Percentiles rank a stretch among this genome's conserved stretches.
phyloP scores from a whole-genome alignment of 2,329 filamentous ascomycete genomes.

The Clonostachys byssicola region DNA sequence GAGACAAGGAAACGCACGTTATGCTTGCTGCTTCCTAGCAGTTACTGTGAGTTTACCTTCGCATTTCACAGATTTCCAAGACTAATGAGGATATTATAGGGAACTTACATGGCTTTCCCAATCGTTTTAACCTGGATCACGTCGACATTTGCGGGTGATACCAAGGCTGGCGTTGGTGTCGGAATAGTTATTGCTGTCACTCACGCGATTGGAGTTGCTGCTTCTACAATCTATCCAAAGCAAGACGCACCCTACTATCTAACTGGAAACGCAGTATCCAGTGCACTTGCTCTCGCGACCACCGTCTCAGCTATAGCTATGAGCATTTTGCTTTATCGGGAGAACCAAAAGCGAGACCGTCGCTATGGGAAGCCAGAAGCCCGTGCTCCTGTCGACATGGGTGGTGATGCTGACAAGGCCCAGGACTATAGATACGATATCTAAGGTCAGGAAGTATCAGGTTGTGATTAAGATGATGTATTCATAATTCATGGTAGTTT shows the following conservation, averaged over 20 bases:
- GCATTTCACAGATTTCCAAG: neutral
- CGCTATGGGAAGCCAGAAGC: conserved; percentile 6
- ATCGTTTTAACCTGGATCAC: conserved; percentile 10
- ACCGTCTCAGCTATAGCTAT: conserved; percentile 3
- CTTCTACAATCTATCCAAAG: conserved; percentile 9
- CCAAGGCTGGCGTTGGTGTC: conserved; percentile 9
- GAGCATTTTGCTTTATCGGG: conserved; percentile 6
- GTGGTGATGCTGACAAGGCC: conserved; percentile 7
- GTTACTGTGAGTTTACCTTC: conserved; percentile 2
- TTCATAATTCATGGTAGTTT: too few relatives aligned
- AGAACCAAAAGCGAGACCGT: conserved; percentile 6
- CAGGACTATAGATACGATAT: conserved; percentile 8
- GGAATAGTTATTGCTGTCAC: conserved; percentile 10
- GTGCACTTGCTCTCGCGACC: conserved; percentile 5
- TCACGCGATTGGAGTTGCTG: conserved; percentile 7
- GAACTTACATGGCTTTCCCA: conserved; percentile 10
- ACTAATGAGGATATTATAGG: neutral
- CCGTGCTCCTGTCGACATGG: conserved; percentile 7
- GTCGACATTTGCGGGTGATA: conserved; percentile 9
- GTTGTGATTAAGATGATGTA: too few relatives aligned
- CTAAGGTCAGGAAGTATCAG: neutral
- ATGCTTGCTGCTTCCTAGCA: conserved; percentile 6
- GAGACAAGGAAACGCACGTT: conserved; percentile 3
- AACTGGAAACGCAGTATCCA: conserved; percentile 8
- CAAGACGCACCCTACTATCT: conserved; percentile 7